Base-by-base conservation (phyloP, 495 filamentous ascomycete species). In the Daldinia decipiens region DNA sequence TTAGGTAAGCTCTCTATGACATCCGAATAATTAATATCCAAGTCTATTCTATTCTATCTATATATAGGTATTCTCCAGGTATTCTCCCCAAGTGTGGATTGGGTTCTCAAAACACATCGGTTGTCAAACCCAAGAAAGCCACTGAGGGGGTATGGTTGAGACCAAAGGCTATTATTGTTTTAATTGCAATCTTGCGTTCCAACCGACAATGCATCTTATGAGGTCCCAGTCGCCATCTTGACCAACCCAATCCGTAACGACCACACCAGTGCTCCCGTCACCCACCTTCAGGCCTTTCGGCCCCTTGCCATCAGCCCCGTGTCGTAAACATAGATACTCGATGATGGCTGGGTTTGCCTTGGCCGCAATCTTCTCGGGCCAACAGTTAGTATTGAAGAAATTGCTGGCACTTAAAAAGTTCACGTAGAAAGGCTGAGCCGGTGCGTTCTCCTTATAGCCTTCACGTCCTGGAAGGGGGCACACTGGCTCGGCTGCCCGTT, bases 231-330 rank as follows among this genome's bases (percentile, higher is more conserved):
- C 92, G 0, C 93, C 95, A 68, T 91, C 84, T 54, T 89, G 80
- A 0, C 95, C 95, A 67, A 97, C 94, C 92, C 91, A 97, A 78
- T 99, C 95, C 53, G 89, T 93, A 31, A 98, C 92, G 27, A 98
- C 89, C 60, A 98, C 88, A 24, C 96, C 95, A n/a, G 94, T 97
- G 11, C 87, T 86, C 52, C 91, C 93, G 77, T 97, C 93, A 11
- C 92, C 91, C 19, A 85, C 73, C 26, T 74, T 77, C 29, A 83
- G 53, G 68, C 79, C 62, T 66, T 82, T 71, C 17, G 78, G 65
- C 73, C 84, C 77, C 80, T 80, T 79, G 72, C 80, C 80, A 3
- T 75, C 71, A 21, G 68, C 78, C n/a, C 77, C 85, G 72, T 95
- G 92, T 15, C 83, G 85, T 73, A 87, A 79, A 70, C 93, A 95